Evolutionary conservation across 2,329 filamentous ascomycete genomes (phyloP).

Genomic region (Cytospora piceae): DNA sequence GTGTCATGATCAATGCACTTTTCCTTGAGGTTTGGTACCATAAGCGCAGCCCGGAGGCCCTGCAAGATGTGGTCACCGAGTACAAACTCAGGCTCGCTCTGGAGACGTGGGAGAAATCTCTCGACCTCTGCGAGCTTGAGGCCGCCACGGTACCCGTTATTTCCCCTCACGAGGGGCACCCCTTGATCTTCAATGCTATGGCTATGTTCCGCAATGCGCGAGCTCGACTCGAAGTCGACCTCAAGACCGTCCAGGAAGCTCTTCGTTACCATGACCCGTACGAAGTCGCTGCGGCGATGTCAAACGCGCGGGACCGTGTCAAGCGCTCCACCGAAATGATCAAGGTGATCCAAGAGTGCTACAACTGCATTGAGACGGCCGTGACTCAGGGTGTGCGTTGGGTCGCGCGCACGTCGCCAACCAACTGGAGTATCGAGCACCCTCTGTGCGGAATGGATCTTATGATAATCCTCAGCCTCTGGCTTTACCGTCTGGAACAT

Average conservation of each 20-base stretch:
- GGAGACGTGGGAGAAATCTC: constrained; percentile 98
- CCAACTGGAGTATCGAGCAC: constrained; percentile 99
- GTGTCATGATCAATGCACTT: constrained; percentile 97
- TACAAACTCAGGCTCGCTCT: constrained; percentile 95
- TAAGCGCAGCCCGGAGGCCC: constrained; percentile 95
- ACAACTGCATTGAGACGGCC: constrained; percentile 95
- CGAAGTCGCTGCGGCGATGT: constrained; percentile 96
- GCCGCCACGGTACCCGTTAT: constrained; percentile 85
- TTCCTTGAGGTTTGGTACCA: constrained; percentile 99
- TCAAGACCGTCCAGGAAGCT: constrained; percentile 95
- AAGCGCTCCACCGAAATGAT: constrained; percentile 97
- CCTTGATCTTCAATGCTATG: constrained; percentile 96
- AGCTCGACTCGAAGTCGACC: constrained; percentile 87
- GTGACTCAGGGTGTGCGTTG: constrained; percentile 93
- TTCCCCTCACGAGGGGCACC: constrained; percentile 93
- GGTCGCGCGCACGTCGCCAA: constrained; percentile 96
- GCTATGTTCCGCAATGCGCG: constrained; percentile 95
- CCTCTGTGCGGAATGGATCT: constrained; percentile 94
- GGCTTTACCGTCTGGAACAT: constrained; percentile 99
- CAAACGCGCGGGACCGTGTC: constrained; percentile 87
- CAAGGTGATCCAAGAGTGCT: constrained; percentile 97
- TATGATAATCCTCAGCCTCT: constrained; percentile 96
- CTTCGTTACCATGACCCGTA: constrained; percentile 96
- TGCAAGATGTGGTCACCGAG: constrained; percentile 96
- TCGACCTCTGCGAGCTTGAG: constrained; percentile 92